These are phyloP conservation scores for Nothophaeocryptopus gaeumannii DNA, from an alignment of 2,329 filamentous ascomycete species.

Conservation along the genomic window DNA sequence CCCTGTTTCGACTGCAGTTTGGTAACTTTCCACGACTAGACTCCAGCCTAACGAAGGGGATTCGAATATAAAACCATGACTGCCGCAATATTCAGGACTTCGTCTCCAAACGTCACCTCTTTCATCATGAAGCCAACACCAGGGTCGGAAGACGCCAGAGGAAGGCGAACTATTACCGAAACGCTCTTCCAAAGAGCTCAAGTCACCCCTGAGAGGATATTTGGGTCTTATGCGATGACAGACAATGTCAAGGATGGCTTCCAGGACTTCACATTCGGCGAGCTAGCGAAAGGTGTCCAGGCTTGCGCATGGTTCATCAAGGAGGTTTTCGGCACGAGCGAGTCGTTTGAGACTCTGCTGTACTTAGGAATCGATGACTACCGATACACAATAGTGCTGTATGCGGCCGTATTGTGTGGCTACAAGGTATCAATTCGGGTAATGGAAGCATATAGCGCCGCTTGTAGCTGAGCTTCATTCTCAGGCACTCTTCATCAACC, in stretches of 20 bases:
- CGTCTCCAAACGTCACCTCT: too few relatives aligned
- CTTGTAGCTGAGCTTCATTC: neutral
- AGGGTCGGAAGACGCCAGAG: neutral
- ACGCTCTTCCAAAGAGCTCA: conserved; percentile 1
- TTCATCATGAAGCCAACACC: too few relatives aligned
- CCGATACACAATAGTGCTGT: conserved; percentile 4
- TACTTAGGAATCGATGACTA: conserved; percentile 8
- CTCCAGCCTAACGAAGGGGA: too few relatives aligned
- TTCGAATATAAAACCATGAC: too few relatives aligned
- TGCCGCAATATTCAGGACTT: too few relatives aligned
- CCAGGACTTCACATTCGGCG: conserved; percentile 8
- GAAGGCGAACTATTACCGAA: neutral
- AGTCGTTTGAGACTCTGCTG: conserved; percentile 3
- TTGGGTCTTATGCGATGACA: conserved; percentile 6
- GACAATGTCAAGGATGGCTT: conserved; percentile 6
- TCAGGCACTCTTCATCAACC: conserved; percentile 3
- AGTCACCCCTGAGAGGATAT: neutral
- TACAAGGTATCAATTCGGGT: neutral
- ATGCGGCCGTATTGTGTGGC: conserved; percentile 8
- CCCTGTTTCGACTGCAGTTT: too few relatives aligned
- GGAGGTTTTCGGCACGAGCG: neutral
- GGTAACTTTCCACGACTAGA: too few relatives aligned
- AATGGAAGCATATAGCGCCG: neutral
- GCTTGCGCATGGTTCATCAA: conserved; percentile 5
- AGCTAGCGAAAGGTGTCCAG: conserved; percentile 5